Base-by-base conservation (phyloP, 2,329 filamentous ascomycete species). In the Aspergillus clavatus region DNA sequence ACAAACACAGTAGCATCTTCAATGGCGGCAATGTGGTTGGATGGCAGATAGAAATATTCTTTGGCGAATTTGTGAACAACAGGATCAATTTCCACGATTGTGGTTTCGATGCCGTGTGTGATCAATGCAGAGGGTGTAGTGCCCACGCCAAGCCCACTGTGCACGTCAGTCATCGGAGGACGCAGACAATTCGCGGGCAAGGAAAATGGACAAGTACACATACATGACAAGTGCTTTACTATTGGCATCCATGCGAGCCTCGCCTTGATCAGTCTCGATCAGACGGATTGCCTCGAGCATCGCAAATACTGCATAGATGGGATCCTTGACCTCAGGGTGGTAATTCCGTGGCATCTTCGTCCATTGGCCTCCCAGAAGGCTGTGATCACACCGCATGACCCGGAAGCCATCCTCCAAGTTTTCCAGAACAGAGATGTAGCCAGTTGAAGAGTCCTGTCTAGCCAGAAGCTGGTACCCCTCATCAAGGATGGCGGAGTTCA, bases 261-360 rank as follows among this genome's bases (percentile, higher is more conserved):
- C 49, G 7, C 62, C 60, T 38, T 60, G 48, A 23, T 76, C 72
- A 4, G 75, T 68, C 55, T 93, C 76, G 19, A 95, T 76, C 24
- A 98, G 77, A 18, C 93, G 81, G 5, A 97, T 85, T 3, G 91
- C 89, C 66, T 98, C 93, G 1, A 98, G 80, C 78, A 95, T 94
- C 21, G 88, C 84, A 65, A 98, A 98, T n/a, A 97, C 86, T 7
- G 88, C 85, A 63, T 97, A 98, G 45, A 98, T 88, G 0, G 91
- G 89, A 68, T 98, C 93, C 8, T 81, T 80, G 14, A 89, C 72
- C 36, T 77, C 66, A 1, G 76, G 78, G 61, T 71, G 40, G 69
- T 75, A 48, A 63, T 83, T 67, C 58, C 67, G 52, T 16, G 61
- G 54, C 69, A 72, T 55, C 31, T 74, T 74, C 10, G 84, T 78